phyloP scores from a whole-genome alignment of 2,329 filamentous ascomycete species.

The Teratosphaeria gauchensis region DNA sequence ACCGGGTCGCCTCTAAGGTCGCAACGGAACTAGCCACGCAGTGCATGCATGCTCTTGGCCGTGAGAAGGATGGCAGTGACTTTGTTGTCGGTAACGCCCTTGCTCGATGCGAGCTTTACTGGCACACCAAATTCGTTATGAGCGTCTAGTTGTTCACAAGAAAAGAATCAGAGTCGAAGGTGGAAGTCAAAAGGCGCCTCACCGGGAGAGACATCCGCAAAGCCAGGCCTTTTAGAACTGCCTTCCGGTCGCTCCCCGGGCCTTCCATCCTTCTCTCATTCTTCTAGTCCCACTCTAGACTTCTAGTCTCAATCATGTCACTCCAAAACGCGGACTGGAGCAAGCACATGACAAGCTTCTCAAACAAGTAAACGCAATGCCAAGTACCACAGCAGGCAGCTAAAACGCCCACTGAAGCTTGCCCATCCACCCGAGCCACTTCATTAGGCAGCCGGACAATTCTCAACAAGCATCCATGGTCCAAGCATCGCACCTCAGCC shows the following conservation, averaged over 20 bases:
- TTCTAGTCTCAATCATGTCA: not conserved
- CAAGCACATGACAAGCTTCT: not conserved
- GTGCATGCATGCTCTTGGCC: not conserved
- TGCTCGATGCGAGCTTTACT: not conserved
- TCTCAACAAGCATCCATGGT: not conserved
- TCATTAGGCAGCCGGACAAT: not conserved
- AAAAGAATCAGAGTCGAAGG: not conserved
- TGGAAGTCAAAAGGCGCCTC: not conserved
- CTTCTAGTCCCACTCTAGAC: not conserved
- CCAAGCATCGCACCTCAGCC: not conserved
- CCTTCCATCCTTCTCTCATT: not conserved
- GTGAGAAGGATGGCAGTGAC: not conserved
- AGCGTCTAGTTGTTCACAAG: not conserved
- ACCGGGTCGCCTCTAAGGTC: not conserved
- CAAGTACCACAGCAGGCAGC: not conserved
- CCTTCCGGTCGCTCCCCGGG: not conserved
- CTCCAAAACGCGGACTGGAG: not conserved
- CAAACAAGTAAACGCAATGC: not conserved
- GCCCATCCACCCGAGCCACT: not conserved
- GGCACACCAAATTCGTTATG: not conserved
- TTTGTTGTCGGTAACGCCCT: not conserved
- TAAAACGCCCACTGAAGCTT: not conserved
- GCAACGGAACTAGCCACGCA: not conserved
- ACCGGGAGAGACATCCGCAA: not conserved
- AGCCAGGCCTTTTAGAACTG: not conserved